phyloP scores from a whole-genome alignment of 768 basidiomycete species.

The Leccinellum rugosiceps region DNA sequence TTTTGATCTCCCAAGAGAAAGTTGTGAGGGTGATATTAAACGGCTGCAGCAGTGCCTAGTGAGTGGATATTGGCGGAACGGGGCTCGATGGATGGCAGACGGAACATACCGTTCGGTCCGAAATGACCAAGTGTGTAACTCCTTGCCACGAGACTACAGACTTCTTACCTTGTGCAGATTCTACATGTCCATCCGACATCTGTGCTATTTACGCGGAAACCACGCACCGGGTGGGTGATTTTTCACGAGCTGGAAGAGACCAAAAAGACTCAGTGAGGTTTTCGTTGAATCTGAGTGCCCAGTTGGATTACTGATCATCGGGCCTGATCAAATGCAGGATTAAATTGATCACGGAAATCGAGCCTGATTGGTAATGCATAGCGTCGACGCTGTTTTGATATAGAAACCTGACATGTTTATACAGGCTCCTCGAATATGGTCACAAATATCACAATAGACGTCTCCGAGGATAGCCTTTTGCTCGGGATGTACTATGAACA shows the following conservation, averaged over 20 bases:
- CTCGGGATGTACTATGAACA: background rate
- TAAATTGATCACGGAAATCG: constrained; percentile 88
- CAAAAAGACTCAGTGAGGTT: constrained; percentile 81
- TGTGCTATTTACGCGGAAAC: constrained; percentile 89
- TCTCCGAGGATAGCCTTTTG: background rate
- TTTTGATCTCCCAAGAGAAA: constrained; percentile 76
- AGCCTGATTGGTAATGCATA: constrained; percentile 78
- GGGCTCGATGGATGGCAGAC: constrained; percentile 86
- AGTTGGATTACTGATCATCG: constrained; percentile 8
- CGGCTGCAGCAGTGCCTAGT: constrained; percentile 85
- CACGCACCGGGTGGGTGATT: constrained; percentile 88
- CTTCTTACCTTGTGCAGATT: constrained; percentile 42
- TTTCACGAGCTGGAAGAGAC: constrained; percentile 98
- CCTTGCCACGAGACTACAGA: constrained; percentile 52
- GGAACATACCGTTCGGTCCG: constrained; percentile 90
- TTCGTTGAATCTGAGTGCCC: background rate
- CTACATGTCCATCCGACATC: constrained; percentile 93
- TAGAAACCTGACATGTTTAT: constrained; percentile 2
- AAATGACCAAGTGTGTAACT: constrained; percentile 40
- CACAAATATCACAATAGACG: constrained; percentile 43
- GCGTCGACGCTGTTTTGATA: background rate
- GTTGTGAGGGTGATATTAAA: constrained; percentile 86
- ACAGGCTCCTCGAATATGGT: constrained; percentile 49
- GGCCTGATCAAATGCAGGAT: constrained; percentile 50
- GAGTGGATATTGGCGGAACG: constrained; percentile 92